These are phyloP conservation scores for Pilobolus umbonatus DNA, from an alignment of 192 early-diverging fungal genomes.

Conservation along the genomic window DNA sequence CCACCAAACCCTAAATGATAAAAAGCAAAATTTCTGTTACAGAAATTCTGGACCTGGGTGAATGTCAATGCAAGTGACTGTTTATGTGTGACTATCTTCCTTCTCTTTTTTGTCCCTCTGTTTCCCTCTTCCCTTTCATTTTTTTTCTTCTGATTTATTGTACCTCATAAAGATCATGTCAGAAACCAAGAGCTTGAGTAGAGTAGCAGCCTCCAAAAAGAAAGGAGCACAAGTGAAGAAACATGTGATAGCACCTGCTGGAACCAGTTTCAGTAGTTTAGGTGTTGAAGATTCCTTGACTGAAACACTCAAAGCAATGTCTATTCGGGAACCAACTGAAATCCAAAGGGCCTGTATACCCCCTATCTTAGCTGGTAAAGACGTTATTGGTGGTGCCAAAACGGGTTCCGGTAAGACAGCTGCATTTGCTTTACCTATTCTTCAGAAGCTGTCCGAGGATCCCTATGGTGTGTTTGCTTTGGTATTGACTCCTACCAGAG, in stretches of 20 bases:
- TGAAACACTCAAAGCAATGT: conserved; percentile 69
- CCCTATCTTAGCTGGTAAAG: conserved; percentile 59
- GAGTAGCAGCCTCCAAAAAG: conserved; percentile 6
- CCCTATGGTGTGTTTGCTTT: conserved; percentile 95
- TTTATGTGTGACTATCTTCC: no score
- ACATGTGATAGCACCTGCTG: neutral
- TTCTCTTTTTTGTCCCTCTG: no score
- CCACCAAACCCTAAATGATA: no score
- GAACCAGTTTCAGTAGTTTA: conserved; percentile 60
- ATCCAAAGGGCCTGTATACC: conserved; percentile 90
- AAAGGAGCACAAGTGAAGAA: neutral
- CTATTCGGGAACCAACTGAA: conserved; percentile 84
- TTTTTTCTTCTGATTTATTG: no score
- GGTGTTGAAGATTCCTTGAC: conserved; percentile 81
- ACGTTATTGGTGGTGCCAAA: conserved; percentile 91
- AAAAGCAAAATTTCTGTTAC: no score
- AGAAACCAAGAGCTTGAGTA: conserved; percentile 9
- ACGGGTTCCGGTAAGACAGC: conserved; percentile 98
- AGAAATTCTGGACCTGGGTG: no score
- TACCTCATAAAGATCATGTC: conserved; percentile 8
- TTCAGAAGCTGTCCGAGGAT: conserved; percentile 92
- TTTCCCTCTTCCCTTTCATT: no score
- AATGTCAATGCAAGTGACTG: no score
- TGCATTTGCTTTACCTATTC: conserved; percentile 95
- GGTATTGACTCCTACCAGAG: conserved; percentile 95